Percentiles rank a stretch among this genome's conserved stretches.
Evolutionary conservation across 2,329 filamentous ascomycete species (phyloP).

Genomic region (Aspergillus vadensis): DNA sequence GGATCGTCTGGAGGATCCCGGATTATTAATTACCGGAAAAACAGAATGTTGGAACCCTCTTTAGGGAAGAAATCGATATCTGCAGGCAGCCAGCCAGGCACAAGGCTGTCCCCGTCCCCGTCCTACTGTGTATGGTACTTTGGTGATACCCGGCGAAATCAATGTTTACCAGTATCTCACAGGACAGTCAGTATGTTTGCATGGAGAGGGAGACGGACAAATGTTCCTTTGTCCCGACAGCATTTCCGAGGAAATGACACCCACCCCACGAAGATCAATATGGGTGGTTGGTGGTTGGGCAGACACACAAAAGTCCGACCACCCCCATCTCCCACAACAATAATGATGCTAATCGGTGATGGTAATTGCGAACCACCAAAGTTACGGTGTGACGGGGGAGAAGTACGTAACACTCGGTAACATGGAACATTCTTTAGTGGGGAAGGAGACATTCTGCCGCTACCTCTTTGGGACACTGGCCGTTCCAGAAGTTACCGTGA

Average conservation of each 20-base stretch:
- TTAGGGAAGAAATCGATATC: not conserved
- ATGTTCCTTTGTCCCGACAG: not conserved
- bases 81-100: not conserved
- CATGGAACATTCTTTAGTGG: constrained; percentile 14
- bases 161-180: not conserved
- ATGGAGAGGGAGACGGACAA: not conserved
- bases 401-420: constrained; percentile 6
- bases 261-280: not conserved
- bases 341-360: not conserved
- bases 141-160: not conserved
- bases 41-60: too few species aligned
- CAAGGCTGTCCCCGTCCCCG: not conserved
- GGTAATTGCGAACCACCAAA: not conserved
- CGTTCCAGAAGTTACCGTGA: constrained; percentile 12
- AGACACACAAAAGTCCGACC: not conserved
- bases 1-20: not conserved
- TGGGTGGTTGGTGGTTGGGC: not conserved
- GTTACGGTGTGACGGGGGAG: constrained; percentile 3
- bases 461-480: not conserved
- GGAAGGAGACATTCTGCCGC: constrained; percentile 7
- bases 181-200: not conserved
- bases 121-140: not conserved
- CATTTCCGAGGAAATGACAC: not conserved
- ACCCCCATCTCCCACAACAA: not conserved
- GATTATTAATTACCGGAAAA: constrained; percentile 1